phyloP scores from a whole-genome alignment of 208 protist species.

The Sergeia podlipaevii region DNA sequence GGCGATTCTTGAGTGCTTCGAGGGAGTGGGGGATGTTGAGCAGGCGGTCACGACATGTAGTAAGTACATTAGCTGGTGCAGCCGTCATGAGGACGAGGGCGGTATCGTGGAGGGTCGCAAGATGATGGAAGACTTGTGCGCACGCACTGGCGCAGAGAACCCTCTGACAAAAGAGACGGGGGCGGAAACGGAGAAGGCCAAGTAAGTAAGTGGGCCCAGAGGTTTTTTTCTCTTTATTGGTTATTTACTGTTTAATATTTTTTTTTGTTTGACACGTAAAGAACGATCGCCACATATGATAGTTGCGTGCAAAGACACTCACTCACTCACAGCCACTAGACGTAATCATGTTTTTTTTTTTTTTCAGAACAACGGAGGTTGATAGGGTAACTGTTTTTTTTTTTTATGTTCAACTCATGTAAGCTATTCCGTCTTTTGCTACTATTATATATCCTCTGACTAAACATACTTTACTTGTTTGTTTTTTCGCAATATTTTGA shows the following conservation, averaged over 20 bases:
- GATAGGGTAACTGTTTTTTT: neutral
- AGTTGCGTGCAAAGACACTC: neutral
- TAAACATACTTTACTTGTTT: neutral
- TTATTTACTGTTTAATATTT: neutral
- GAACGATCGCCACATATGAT: neutral
- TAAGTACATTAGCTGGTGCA: constrained; percentile 90
- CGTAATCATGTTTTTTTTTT: neutral
- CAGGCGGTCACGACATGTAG: constrained; percentile 77
- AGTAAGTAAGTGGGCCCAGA: neutral
- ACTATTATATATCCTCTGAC: neutral
- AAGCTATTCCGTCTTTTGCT: neutral
- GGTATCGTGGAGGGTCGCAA: constrained; percentile 58
- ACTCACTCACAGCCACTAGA: neutral
- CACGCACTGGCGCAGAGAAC: constrained; percentile 33
- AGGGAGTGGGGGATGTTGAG: constrained; percentile 67
- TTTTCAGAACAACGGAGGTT: too few species aligned
- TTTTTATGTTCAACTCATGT: constrained; percentile 1
- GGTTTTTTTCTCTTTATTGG: neutral
- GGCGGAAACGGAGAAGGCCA: constrained; percentile 5
- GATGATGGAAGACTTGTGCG: constrained; percentile 55
- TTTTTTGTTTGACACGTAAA: neutral
- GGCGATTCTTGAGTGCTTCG: constrained; percentile 74
- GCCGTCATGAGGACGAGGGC: constrained; percentile 57
- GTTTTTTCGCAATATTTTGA: neutral
- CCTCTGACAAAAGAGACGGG: too few species aligned